Evolutionary conservation across 768 basidiomycete genomes (phyloP), one percentile per base, ranked within the genome.

Genomic region (Hysterangium stoloniferum): DNA sequence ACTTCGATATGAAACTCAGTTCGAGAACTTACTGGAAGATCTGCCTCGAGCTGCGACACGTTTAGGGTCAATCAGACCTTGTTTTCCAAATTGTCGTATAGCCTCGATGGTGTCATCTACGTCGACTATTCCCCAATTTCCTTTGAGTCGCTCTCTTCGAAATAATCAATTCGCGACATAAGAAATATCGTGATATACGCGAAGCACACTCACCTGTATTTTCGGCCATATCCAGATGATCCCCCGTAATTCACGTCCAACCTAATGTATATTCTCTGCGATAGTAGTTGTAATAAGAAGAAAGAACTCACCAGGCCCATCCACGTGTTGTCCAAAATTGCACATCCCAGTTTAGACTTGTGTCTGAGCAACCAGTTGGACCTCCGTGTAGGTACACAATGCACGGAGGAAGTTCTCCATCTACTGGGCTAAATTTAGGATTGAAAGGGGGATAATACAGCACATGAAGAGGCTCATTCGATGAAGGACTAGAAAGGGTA

Each of bases 181-280:
- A 6, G 33, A 29, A n/a, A 2, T 19, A 7, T n/a, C 28, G 27
- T 7, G 2, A 12, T 12, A 4, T 13, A 13, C 17, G n/a, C 24
- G n/a, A 17, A 1, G 11, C 22, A n/a, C 36, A 19, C 45, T 6
- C 31, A 51, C 49, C 37, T 51, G 22, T 51, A 51, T 32, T 51
- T 31, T 28, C 83, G 74, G 0, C 88, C 88, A 58, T 82, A 87
- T 0, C 86, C 81, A 4, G 78, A 77, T 0, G 83, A 85, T 0
- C 87, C 89, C 1, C 84, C 75, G 53, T 87, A 84, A 57, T 90
- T 83, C 36, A 91, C 84, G 48, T 84, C 83, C 31, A 85, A 57
- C 77, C 84, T 79, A 52, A 43, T n/a, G 8, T 11, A 42, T 9
- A 42, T n/a, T 42, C 22, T 42, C 5, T 36, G 11, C 32, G 24